Evolutionary conservation across 805 yeast species (phyloP), one percentile per base, ranked within the genome.

Genomic region (Sporopachydermia quercuum): DNA sequence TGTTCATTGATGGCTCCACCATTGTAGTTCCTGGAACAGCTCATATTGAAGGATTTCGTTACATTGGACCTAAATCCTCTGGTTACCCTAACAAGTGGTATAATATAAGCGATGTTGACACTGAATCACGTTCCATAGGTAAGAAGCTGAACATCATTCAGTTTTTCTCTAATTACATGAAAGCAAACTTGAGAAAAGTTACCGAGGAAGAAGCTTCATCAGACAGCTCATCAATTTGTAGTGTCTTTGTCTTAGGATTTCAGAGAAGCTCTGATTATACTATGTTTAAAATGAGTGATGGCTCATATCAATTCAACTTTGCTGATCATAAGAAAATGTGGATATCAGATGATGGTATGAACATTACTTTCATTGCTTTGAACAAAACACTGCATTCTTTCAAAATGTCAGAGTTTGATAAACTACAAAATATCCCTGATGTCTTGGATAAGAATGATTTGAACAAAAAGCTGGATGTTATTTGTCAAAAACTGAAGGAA

Each of bases 231-330:
- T 13, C 36, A 5, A 11, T 30, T 19, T 37, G 40, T 37, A 36
- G 49, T 38, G 15, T 83, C 8, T 86, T 81, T 56, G 66, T 89
- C 47, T 76, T 91, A 63, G 71, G 93, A 50, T 85, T 82, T 54
- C 74, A 84, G 16, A 76, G 97, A 57, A 76, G 78, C 40, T 71
- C 76, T 37, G 78, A 76, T 45, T 84, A 73, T 55, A 84, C 87
- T 41, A 81, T 87, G 93, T 91, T 91, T 63, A 89, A 85, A 57
- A 62, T 91, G 63, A 83, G 94, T 53, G 84, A 86, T 54, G 96
- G 95, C 15, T 78, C 85, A 35, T 76, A 82, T 58, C 98, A 91
- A 58, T 87, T 87, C 63, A 91, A 91, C 61, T 91, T 91, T 62
- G 80, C 80, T 56, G 97, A 91, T 60, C 98, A 91, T 54, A 87